phyloP scores from a whole-genome alignment of 2,329 filamentous ascomycete species.

The Periconia sp. region DNA sequence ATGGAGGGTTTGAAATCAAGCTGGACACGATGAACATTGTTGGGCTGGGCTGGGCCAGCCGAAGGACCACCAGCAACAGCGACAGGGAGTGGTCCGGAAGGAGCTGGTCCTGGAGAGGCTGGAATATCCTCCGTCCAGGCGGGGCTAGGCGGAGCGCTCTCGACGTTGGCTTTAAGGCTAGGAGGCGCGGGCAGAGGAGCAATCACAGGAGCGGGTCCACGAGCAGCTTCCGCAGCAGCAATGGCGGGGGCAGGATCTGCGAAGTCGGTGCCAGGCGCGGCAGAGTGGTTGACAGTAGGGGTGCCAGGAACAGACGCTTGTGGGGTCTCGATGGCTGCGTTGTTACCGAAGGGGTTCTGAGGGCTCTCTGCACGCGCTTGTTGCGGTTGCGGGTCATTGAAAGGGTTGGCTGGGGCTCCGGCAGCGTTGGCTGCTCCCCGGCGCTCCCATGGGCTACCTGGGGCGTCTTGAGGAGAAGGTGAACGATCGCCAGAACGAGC shows the following conservation, averaged over 20 bases:
- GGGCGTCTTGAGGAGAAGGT: slow-evolving; percentile 27
- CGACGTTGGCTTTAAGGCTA: slow-evolving; percentile 59
- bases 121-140: slow-evolving; percentile 67
- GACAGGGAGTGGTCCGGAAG: slow-evolving; percentile 46
- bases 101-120: slow-evolving; percentile 55
- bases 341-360: slow-evolving; percentile 64
- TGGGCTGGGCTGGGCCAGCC: slow-evolving; percentile 59
- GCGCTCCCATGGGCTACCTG: slow-evolving; percentile 47
- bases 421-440: slow-evolving; percentile 45
- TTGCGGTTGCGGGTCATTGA: slow-evolving; percentile 61
- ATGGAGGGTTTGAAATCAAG: slow-evolving; percentile 93
- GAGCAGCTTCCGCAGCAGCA: slow-evolving; percentile 49
- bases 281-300: slow-evolving; percentile 29
- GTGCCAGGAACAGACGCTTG: slow-evolving; percentile 34
- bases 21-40: slow-evolving; percentile 87
- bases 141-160: slow-evolving; percentile 58
- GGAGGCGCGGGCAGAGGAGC: slow-evolving; percentile 39
- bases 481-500: slow-evolving; percentile 24
- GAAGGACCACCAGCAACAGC: slow-evolving; percentile 68
- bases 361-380: slow-evolving; percentile 50
- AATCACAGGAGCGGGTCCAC: slow-evolving; percentile 48
- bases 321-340: slow-evolving; percentile 45
- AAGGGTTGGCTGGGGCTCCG: slow-evolving; percentile 70
- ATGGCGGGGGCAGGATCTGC: slow-evolving; percentile 47
- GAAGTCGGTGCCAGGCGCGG: slow-evolving; percentile 31